Percentiles rank a stretch among this genome's conserved stretches.
Evolutionary conservation across 208 protist species (phyloP).

Genomic region (Sergeia podlipaevii): DNA sequence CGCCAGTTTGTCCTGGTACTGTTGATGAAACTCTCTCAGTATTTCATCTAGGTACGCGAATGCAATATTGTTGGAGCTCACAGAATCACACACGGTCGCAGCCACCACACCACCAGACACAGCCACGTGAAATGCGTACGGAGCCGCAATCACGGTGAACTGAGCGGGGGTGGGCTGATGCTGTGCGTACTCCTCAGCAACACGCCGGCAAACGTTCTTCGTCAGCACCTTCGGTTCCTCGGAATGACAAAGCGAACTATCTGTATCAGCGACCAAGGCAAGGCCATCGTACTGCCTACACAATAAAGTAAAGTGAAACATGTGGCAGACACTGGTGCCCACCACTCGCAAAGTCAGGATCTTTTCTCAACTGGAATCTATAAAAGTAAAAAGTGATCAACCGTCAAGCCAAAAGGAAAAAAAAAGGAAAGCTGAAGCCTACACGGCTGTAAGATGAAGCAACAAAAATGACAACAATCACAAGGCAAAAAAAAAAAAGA

Average conservation of each 20-base stretch:
- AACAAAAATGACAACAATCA: neutral
- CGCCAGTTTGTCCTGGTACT: slow-evolving; percentile 27
- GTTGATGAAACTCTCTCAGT: slow-evolving; percentile 25
- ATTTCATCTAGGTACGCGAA: slow-evolving; percentile 35
- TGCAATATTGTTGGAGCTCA: slow-evolving; percentile 8
- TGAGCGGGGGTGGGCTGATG: slow-evolving; percentile 3
- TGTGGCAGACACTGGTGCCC: neutral
- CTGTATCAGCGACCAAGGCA: slow-evolving; percentile 28
- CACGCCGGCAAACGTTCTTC: slow-evolving; percentile 19
- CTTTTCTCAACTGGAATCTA: no score
- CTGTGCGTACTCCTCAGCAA: slow-evolving; percentile 15
- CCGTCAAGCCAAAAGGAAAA: neutral
- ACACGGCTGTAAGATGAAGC: no score
- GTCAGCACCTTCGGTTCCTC: slow-evolving; percentile 23
- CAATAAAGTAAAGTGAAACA: slow-evolving; percentile 39
- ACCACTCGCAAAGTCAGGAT: no score
- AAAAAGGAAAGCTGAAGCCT: no score
- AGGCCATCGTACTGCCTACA: slow-evolving; percentile 28
- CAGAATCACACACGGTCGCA: slow-evolving; percentile 25
- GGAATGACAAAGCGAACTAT: slow-evolving; percentile 9
- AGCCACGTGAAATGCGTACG: slow-evolving; percentile 26
- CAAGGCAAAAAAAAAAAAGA: neutral
- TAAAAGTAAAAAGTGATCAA: no score
- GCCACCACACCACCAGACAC: slow-evolving; percentile 17
- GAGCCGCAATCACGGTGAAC: slow-evolving; percentile 16